These are phyloP conservation scores for Irineochytrium annulatum DNA, from an alignment of 192 early-diverging fungal species.

Conservation along the genomic window DNA sequence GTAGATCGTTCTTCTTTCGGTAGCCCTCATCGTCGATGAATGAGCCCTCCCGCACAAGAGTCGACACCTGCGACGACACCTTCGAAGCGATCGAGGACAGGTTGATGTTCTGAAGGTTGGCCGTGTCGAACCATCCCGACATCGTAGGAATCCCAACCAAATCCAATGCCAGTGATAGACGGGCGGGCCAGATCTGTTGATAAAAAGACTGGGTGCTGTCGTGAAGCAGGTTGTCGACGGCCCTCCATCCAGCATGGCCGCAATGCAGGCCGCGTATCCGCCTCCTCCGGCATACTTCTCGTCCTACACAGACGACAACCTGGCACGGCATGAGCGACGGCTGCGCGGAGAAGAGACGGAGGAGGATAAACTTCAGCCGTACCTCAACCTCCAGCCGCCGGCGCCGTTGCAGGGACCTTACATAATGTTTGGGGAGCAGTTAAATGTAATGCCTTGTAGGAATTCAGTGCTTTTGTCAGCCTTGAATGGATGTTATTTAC, in stretches of 20 bases:
- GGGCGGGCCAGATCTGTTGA: no score
- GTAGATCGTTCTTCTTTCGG: background rate
- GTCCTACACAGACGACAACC: conserved; percentile 18
- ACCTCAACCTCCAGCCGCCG: conserved; percentile 5
- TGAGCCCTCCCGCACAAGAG: background rate
- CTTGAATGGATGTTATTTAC: background rate
- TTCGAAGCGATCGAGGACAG: background rate
- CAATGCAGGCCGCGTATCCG: conserved; percentile 17
- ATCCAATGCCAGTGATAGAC: background rate
- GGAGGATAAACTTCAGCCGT: background rate
- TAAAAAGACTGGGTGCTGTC: no score
- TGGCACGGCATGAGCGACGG: background rate
- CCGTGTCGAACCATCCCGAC: no score
- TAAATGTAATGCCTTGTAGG: conserved; percentile 2
- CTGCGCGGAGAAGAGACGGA: background rate
- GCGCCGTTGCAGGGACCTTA: conserved; percentile 7
- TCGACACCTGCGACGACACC: background rate
- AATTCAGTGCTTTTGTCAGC: no score
- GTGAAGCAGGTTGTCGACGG: no score
- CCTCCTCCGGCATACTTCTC: conserved; percentile 21
- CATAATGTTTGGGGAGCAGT: conserved; percentile 12
- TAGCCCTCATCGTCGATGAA: background rate
- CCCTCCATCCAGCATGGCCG: no score
- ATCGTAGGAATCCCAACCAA: no score
- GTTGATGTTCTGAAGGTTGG: conserved; percentile 4